A percentile compares a stretch with the other conserved stretches of the same genome.
Conservation (phyloP, 2,329 filamentous ascomycete species). For the Trichoderma polysporum region DNA sequence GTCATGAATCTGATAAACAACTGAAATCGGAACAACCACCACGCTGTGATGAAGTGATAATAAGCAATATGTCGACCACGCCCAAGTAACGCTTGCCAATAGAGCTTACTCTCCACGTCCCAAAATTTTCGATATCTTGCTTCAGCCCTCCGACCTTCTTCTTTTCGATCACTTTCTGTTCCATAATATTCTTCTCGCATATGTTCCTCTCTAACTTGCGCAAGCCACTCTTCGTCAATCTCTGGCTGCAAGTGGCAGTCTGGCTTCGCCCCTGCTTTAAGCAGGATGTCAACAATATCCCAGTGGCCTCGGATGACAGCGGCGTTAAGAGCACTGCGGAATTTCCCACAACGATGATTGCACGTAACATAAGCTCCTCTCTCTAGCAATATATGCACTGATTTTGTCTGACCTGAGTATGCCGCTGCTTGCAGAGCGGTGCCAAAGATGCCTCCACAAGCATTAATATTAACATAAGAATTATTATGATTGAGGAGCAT, state of each 20-base stretch:
- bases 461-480: slow-evolving; percentile 12
- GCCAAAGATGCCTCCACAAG: slow-evolving; percentile 17
- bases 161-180: no score
- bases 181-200: no score
- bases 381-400: slow-evolving; percentile 3
- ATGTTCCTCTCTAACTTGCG: not conserved
- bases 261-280: slow-evolving; percentile 17
- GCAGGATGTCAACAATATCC: slow-evolving; percentile 19
- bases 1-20: no score
- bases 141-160: no score
- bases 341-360: slow-evolving; percentile 11
- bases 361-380: slow-evolving; percentile 12
- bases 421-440: slow-evolving; percentile 24
- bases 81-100: no score
- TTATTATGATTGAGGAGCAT: not conserved
- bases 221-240: slow-evolving; percentile 5
- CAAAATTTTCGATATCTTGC: no score
- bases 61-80: no score
- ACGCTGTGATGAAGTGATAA: no score
- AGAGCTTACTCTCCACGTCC: no score
- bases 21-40: no score
- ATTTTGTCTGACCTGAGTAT: not conserved
- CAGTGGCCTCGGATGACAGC: slow-evolving; percentile 12
- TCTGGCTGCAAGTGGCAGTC: slow-evolving; percentile 2
- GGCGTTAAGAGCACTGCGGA: slow-evolving; percentile 16